These are phyloP conservation scores for Termitomyces sp. DNA, from an alignment of 768 basidiomycete species.

Conservation along the genomic window DNA sequence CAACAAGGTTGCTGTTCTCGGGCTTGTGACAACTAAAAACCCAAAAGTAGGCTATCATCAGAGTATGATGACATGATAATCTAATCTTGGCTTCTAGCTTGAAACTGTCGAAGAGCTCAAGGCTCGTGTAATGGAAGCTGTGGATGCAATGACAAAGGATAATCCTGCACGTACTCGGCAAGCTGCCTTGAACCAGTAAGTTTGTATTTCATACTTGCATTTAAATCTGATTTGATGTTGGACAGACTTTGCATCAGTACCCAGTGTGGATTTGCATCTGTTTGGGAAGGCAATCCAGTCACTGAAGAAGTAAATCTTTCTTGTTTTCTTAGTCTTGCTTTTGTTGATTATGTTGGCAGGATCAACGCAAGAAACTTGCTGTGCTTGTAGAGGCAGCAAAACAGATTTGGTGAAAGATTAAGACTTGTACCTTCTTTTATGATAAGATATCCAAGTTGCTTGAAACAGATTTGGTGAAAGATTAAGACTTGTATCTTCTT, in stretches of 20 bases:
- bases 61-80: background rate
- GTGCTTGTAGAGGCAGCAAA: slow-evolving; percentile 41
- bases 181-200: slow-evolving; percentile 49
- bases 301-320: slow-evolving; percentile 35
- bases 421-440: background rate
- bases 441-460: too few species aligned
- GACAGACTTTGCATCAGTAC: slow-evolving; percentile 49
- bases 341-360: slow-evolving; percentile 24
- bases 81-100: slow-evolving; percentile 26
- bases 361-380: slow-evolving; percentile 42
- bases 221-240: slow-evolving; percentile 1
- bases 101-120: slow-evolving; percentile 47
- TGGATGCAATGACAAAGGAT: slow-evolving; percentile 40
- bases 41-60: slow-evolving; percentile 26
- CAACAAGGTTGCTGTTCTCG: slow-evolving; percentile 42
- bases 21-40: slow-evolving; percentile 45
- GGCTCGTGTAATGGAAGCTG: slow-evolving; percentile 49
- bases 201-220: slow-evolving; percentile 5
- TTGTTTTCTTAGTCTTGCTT: background rate
- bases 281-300: slow-evolving; percentile 53
- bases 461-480: slow-evolving; percentile 31
- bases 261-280: slow-evolving; percentile 62
- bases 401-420: slow-evolving; percentile 33
- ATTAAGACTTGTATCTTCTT: background rate
- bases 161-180: slow-evolving; percentile 38